Percentiles rank a stretch among this genome's conserved stretches.
phyloP scores from a whole-genome alignment of 2,329 filamentous ascomycete genomes.

The Aureobasidium sp. region DNA sequence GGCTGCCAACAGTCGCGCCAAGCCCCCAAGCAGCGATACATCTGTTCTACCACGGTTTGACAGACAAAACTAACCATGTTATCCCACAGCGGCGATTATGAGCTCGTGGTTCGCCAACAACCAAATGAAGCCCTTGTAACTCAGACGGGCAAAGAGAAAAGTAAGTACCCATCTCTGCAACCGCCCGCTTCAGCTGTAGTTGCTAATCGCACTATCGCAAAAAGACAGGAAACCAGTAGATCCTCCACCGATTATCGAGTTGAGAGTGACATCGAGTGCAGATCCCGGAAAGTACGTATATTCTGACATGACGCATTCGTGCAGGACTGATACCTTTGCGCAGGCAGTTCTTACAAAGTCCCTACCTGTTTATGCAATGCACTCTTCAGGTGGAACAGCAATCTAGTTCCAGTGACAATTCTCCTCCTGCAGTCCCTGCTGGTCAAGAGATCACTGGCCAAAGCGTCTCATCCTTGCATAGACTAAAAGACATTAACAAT shows the following conservation, averaged over 20 bases:
- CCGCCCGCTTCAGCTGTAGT: background rate
- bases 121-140: slow-evolving; percentile 61
- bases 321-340: slow-evolving; percentile 17
- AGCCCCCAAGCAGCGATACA: slow-evolving; percentile 13
- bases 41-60: slow-evolving; percentile 9
- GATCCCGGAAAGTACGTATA: slow-evolving; percentile 54
- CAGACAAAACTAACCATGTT: slow-evolving; percentile 16
- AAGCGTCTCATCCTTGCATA: slow-evolving; percentile 72
- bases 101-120: slow-evolving; percentile 57
- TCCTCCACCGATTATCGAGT: slow-evolving; percentile 75
- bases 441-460: slow-evolving; percentile 48
- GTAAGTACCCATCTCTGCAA: slow-evolving; percentile 35
- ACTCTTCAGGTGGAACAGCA: slow-evolving; percentile 48
- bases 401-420: slow-evolving; percentile 32
- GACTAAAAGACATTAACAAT: slow-evolving; percentile 71
- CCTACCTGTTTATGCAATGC: slow-evolving; percentile 57
- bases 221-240: slow-evolving; percentile 79
- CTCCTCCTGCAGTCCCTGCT: background rate
- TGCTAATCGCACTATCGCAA: slow-evolving; percentile 1
- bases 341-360: slow-evolving; percentile 57
- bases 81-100: slow-evolving; percentile 46
- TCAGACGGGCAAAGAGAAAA: slow-evolving; percentile 64
- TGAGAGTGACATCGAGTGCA: slow-evolving; percentile 46
- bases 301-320: background rate
- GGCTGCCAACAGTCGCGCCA: slow-evolving; percentile 13